Evolutionary conservation across 257 asterid genomes (phyloP).

Genomic region (Oldenlandia corymbosa): DNA sequence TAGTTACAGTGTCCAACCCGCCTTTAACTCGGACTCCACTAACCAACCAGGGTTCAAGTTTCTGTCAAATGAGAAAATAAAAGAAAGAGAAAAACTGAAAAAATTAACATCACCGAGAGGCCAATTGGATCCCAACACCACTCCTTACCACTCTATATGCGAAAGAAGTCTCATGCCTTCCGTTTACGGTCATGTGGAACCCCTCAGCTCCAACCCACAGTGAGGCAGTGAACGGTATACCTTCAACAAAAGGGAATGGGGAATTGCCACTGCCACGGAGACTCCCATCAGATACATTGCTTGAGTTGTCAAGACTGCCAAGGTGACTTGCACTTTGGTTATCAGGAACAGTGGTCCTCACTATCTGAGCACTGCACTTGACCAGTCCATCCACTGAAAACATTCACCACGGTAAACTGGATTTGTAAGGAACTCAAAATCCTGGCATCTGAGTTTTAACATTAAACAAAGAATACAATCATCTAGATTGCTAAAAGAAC

Average conservation of each 20-base stretch:
- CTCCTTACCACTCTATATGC: slow-evolving; percentile 59
- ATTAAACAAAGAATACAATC: background rate
- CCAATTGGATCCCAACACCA: background rate
- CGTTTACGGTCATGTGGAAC: slow-evolving; percentile 90
- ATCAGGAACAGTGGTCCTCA: slow-evolving; percentile 28
- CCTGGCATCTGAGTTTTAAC: background rate
- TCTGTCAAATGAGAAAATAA: too few species aligned
- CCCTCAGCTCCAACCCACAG: slow-evolving; percentile 90
- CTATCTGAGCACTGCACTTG: slow-evolving; percentile 56
- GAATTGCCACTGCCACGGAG: slow-evolving; percentile 38
- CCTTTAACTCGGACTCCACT: slow-evolving; percentile 63
- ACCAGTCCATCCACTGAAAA: slow-evolving; percentile 84
- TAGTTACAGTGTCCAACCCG: slow-evolving; percentile 52
- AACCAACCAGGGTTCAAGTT: slow-evolving; percentile 92
- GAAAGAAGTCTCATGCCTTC: slow-evolving; percentile 93
- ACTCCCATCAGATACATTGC: slow-evolving; percentile 48
- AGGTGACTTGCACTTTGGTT: slow-evolving; percentile 37
- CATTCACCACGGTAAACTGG: slow-evolving; percentile 15
- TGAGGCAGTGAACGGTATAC: slow-evolving; percentile 85
- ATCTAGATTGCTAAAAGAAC: too few species aligned
- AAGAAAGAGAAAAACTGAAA: slow-evolving; percentile 1
- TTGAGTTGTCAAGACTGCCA: slow-evolving; percentile 28
- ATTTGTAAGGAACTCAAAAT: background rate
- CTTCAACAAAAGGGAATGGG: slow-evolving; percentile 76
- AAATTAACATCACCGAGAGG: background rate